Percentiles rank a stretch among this genome's conserved stretches.
Evolutionary conservation across 2,329 filamentous ascomycete species (phyloP).

Genomic region (Tetracladium maxilliforme): DNA sequence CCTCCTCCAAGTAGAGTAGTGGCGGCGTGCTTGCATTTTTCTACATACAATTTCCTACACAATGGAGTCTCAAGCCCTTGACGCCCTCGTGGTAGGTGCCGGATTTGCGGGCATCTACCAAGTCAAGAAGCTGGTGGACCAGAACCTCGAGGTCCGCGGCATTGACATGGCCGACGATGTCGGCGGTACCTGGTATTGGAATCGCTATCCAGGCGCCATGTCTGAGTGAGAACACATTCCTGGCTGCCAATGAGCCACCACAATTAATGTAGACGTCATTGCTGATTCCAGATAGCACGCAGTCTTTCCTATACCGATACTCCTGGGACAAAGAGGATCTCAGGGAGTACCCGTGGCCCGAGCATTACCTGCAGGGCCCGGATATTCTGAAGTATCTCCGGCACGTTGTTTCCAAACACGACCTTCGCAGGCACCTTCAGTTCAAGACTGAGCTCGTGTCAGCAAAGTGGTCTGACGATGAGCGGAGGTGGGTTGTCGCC

Average conservation of each 20-base stretch:
- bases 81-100: conserved; percentile 22
- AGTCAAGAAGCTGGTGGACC: conserved; percentile 19
- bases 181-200: conserved; percentile 32
- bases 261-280: conserved; percentile 8
- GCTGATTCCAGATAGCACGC: conserved; percentile 6
- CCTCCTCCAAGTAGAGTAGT: too few species aligned
- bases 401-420: conserved; percentile 11
- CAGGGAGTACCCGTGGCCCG: conserved; percentile 7
- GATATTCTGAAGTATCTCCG: conserved; percentile 15
- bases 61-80: conserved; percentile 8
- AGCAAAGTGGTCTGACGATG: too few species aligned
- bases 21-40: too few species aligned
- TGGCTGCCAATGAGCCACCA: too few species aligned
- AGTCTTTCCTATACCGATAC: conserved; percentile 5
- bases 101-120: conserved; percentile 20
- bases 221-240: too few species aligned
- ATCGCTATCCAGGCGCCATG: conserved; percentile 28
- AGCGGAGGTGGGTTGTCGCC: too few species aligned
- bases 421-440: too few species aligned
- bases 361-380: conserved; percentile 7
- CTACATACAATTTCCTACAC: not conserved
- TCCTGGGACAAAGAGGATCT: conserved; percentile 9
- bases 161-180: conserved; percentile 23
- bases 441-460: conserved; percentile 7
- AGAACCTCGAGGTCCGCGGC: conserved; percentile 16